Base-by-base conservation (phyloP, 441 rosid genomes). In the Euphorbia schlechtendalii region DNA sequence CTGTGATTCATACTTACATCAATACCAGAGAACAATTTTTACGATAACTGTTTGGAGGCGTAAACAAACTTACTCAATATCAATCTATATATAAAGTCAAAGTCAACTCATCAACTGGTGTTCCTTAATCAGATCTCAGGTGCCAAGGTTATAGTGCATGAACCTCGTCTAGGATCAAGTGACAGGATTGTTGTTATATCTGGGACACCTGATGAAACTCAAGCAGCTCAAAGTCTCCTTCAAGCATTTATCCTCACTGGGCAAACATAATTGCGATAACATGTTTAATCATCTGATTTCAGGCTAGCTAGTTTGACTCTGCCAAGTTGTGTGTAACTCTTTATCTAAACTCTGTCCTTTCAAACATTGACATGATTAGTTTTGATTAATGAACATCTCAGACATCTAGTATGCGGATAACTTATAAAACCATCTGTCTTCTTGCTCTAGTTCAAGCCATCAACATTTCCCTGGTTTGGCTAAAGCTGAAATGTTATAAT, bases 151-250 rank as follows among this genome's bases (percentile, higher is more conserved):
- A 76, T 80, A 53, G 84, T 94, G 79, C 96, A 86, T 61, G 96
- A 94, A 75, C 88, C 94, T 77, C 77, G 67, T 67, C 62, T 74
- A 68, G 98, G 92, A 80, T 78, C 90, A 76, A 81, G 79, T 69
- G 96, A 91, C 81, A 80, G 87, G 79, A 84, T 87, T 75, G 61
- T 94, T 55, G 90, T 94, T 69, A 91, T 94, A 75, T 89, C 98
- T 60, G 99, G 99, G 65, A 83, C 96, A 49, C 96, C 98, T 21
- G 96, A 91, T 79, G 84, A 91, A 87, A 85, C 96, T 68, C 97
- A 85, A 68, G 93, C 96, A 51, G 99, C 96, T 65, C 98, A 94
- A 79, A 91, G 92, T 79, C 96, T 94, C 68, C 99, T 94, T 55
- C 96, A 91, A 67, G 98, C 99, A 41, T 94, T 89, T 73, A 87